Evolutionary conservation across 306 rosid species (phyloP), one percentile per base, ranked within the genome.

Genomic region (Luffa acutangula): DNA sequence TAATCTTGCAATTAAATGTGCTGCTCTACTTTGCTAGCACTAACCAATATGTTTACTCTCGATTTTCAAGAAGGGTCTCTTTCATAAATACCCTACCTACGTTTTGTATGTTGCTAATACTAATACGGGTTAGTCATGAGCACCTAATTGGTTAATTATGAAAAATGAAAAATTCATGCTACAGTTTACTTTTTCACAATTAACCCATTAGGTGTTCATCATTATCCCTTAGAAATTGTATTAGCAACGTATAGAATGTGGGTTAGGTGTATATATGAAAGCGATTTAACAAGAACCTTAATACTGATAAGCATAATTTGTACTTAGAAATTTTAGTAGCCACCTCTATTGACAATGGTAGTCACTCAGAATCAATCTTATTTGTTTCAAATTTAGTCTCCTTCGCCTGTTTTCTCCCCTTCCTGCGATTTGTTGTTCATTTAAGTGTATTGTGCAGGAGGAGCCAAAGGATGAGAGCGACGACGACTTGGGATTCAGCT

Each of bases 401-500:
- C 8, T 76, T 34, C 4, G 46, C 33, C 51, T 5, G 13, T 18
- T 3, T 54, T 8, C 3, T 13, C 14, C 72, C 31, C 2, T 5
- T 49, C 54, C 20, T 6, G 36, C 1, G 9, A 37, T 37, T 12
- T 41, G 77, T 43, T 43, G 52, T 58, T 57, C 11, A 56, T 70
- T 76, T 5, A 20, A 41, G 18, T 14, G 13, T 7, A 9, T 18
- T 36, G 46, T 59, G 8, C 51, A 75, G 79, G 79, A 75, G 60
- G 79, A 75, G 49, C 79, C 79, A 9, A 75, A 75, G 65, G 79
- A 75, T 0, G 79, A 75, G 79, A 75, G 79, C 49, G 79, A 75
- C 10, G 79, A 75, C 33, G 79, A 75, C 64, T 17, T 75, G 79
- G 79, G 79, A 36, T 57, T 43, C 60, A 83, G 49, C 78, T 64